These are phyloP conservation scores for Colletotrichum spaethianum DNA, from an alignment of 2,329 filamentous ascomycete species.

Conservation along the genomic window DNA sequence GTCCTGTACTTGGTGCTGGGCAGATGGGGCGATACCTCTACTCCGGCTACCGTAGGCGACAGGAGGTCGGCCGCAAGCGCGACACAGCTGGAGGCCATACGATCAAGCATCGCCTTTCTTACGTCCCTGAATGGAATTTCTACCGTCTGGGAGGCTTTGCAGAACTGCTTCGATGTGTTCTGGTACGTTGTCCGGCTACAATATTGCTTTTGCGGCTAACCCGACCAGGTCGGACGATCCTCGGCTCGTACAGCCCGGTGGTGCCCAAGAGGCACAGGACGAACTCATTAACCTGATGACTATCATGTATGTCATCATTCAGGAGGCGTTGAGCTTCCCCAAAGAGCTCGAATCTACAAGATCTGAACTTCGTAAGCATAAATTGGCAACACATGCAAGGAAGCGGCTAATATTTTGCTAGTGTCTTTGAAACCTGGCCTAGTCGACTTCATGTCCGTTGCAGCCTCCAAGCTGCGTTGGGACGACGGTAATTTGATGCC, in stretches of 20 bases:
- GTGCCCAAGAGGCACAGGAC: conserved; percentile 68
- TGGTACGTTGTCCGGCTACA: conserved; percentile 58
- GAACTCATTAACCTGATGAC: conserved; percentile 75
- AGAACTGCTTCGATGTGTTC: conserved; percentile 64
- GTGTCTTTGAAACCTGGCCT: conserved; percentile 76
- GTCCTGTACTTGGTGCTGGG: conserved; percentile 76
- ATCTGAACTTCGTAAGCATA: conserved; percentile 64
- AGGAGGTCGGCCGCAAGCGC: conserved; percentile 66
- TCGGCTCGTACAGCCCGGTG: conserved; percentile 54
- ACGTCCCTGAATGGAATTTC: conserved; percentile 65
- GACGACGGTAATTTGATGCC: conserved; percentile 75
- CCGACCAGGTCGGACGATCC: conserved; percentile 62
- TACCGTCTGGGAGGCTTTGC: conserved; percentile 66
- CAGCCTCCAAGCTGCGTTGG: conserved; percentile 79
- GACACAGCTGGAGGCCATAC: conserved; percentile 73
- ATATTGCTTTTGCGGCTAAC: conserved; percentile 47
- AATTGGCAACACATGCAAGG: background rate
- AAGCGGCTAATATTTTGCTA: conserved; percentile 49
- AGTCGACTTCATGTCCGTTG: conserved; percentile 79
- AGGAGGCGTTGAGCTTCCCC: conserved; percentile 68
- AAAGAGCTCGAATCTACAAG: conserved; percentile 63
- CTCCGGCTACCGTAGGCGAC: conserved; percentile 58
- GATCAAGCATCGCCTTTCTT: conserved; percentile 65
- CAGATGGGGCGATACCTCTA: conserved; percentile 78
- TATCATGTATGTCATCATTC: conserved; percentile 73